phyloP scores from a whole-genome alignment of 345 rosid species.

The Clarkia xantiana region DNA sequence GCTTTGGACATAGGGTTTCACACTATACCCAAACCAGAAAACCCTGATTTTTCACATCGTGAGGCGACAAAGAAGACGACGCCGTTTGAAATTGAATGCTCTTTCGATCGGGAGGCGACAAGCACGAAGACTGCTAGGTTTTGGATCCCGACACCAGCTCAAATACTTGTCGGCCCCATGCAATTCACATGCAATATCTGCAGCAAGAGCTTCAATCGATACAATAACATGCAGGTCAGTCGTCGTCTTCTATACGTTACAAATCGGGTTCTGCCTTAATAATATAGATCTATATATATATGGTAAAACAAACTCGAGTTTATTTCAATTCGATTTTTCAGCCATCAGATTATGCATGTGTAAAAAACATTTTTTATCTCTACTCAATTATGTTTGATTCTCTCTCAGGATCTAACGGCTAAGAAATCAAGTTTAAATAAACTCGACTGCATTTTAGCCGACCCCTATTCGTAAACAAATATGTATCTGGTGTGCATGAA shows the following conservation, averaged over 20 bases:
- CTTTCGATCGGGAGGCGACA: slow-evolving; percentile 8
- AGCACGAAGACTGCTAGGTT: slow-evolving; percentile 36
- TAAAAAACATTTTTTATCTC: too few relatives aligned
- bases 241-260: not conserved
- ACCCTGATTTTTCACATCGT: not conserved
- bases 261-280: too few relatives aligned
- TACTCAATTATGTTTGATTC: too few relatives aligned
- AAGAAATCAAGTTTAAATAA: too few relatives aligned
- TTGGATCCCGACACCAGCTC: slow-evolving; percentile 78
- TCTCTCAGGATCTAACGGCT: too few relatives aligned
- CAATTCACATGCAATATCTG: slow-evolving; percentile 67
- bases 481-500: too few relatives aligned
- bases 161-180: slow-evolving; percentile 76
- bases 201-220: slow-evolving; percentile 73
- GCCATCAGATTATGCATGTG: too few relatives aligned
- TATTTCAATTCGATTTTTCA: too few relatives aligned
- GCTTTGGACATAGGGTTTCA: slow-evolving; percentile 58
- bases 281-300: too few relatives aligned
- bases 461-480: too few relatives aligned
- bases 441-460: too few relatives aligned
- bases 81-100: slow-evolving; percentile 4
- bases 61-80: not conserved
- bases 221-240: slow-evolving; percentile 84
- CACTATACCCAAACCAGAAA: not conserved
- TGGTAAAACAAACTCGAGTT: too few relatives aligned